phyloP scores from a whole-genome alignment of 441 rosid species.

The Mallotus repandus region DNA sequence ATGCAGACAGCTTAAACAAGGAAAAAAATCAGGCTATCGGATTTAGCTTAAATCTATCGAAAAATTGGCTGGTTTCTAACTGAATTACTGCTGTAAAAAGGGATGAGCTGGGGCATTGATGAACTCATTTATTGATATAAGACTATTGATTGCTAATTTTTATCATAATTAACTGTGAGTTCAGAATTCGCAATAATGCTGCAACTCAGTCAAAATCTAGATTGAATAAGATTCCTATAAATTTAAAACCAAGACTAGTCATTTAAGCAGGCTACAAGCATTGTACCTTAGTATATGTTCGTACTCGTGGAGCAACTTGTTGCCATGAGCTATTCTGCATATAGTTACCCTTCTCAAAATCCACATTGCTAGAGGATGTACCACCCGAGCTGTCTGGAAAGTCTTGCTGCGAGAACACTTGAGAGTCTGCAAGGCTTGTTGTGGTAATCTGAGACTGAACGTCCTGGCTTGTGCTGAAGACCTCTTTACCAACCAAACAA shows the following conservation, averaged over 20 bases:
- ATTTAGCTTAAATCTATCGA: no score
- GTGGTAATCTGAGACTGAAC: conserved; percentile 95
- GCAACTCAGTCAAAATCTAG: neutral
- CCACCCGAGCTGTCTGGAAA: conserved; percentile 84
- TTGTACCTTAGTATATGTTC: conserved; percentile 89
- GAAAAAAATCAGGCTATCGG: neutral
- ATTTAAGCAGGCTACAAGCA: neutral
- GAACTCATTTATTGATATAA: neutral
- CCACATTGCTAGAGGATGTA: conserved; percentile 91
- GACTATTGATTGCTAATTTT: neutral
- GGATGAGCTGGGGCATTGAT: neutral
- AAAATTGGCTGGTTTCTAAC: no score
- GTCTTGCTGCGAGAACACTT: conserved; percentile 72
- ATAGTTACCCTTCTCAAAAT: conserved; percentile 70
- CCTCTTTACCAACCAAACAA: conserved; percentile 53
- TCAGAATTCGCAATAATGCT: neutral
- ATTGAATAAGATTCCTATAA: neutral
- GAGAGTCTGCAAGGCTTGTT: conserved; percentile 79
- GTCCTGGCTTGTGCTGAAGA: conserved; percentile 75
- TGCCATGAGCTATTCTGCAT: conserved; percentile 77
- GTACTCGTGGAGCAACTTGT: conserved; percentile 70
- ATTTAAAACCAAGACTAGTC: neutral
- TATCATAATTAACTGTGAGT: neutral
- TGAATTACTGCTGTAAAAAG: no score
- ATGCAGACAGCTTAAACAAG: neutral